Evolutionary conservation across 2,329 filamentous ascomycete species (phyloP), one percentile per base, ranked within the genome.

Genomic region (Penicillium sp.): DNA sequence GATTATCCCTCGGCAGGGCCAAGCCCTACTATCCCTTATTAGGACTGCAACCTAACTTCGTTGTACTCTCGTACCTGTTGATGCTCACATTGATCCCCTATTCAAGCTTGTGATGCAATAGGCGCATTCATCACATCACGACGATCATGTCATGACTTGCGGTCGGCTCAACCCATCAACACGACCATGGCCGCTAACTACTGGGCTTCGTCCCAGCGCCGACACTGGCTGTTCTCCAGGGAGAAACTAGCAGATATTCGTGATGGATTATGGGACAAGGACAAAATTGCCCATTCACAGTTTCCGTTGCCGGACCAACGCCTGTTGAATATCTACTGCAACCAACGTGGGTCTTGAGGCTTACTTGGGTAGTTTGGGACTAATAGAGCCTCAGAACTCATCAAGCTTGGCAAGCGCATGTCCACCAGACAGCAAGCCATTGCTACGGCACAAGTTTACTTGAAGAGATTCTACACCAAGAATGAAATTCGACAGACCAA

Each of bases 401-500:
- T 85, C 58, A 90, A 92, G 57, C 83, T 99, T 57, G 91, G 87
- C 43, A 92, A 94, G 74, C 87, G 92, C 32, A 85, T 97, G 69
- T 86, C 84, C 44, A 85, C 94, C 49, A 86, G 93, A 54, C 94
- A 99, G 72, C 94, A 97, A 77, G 90, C 91, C 50, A 84, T 97
- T 64, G 92, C 94, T 24, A 97, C 94, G 0, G 93, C 94, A 16
- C 92, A 97, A 70, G 83, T 97, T 62, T 99, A 97, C 76, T 83
- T 97, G 65, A 93, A 95, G 68, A 86, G 94, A 56, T 97, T 96
- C 80, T 97, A 96, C 74, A 86, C 86, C 43, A 91, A 89, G 65
- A 89, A 96, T 65, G 92, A 96, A 68, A 92, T 97, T 61, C 88
- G 93, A 54, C 86, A 88, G 59, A 96, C 92, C 45, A 99, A 97